Conservation (phyloP, 345 rosid genomes). For the Lepidium aucheri region DNA sequence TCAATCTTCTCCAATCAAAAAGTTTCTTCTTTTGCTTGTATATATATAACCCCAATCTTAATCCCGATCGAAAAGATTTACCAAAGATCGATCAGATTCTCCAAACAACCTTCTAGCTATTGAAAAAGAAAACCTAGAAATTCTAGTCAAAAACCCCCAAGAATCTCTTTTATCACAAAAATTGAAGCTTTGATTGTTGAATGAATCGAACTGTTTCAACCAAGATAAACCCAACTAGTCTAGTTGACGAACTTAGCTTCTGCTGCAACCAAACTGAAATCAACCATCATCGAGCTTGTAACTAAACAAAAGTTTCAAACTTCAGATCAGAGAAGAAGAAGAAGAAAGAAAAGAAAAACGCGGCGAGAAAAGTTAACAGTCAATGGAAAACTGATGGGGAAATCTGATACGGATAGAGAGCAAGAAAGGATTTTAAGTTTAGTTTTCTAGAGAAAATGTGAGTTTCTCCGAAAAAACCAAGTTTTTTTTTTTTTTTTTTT, state of each 20-base stretch:
- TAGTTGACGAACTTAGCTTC: neutral
- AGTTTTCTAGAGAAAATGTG: neutral
- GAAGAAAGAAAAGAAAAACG: neutral
- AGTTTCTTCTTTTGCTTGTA: neutral
- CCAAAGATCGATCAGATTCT: neutral
- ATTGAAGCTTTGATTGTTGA: neutral
- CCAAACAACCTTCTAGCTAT: too few species aligned
- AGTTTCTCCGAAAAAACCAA: neutral
- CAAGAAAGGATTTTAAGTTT: neutral
- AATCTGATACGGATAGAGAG: slow-evolving; percentile 14
- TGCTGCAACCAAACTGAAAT: slow-evolving; percentile 13
- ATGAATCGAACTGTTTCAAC: slow-evolving; percentile 3
- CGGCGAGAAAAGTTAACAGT: neutral
- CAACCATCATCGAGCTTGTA: neutral
- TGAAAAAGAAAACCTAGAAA: neutral
- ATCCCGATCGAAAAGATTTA: neutral
- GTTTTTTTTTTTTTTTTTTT: neutral
- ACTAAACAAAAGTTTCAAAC: slow-evolving; percentile 1
- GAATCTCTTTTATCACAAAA: neutral
- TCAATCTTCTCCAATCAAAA: neutral
- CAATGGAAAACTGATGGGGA: neutral
- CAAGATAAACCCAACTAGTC: neutral
- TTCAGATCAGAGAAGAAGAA: slow-evolving; percentile 21
- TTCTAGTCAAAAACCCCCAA: neutral
- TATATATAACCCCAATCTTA: neutral